Evolutionary conservation across 2,329 filamentous ascomycete species (phyloP).

Genomic region (Talaromyces piceae): DNA sequence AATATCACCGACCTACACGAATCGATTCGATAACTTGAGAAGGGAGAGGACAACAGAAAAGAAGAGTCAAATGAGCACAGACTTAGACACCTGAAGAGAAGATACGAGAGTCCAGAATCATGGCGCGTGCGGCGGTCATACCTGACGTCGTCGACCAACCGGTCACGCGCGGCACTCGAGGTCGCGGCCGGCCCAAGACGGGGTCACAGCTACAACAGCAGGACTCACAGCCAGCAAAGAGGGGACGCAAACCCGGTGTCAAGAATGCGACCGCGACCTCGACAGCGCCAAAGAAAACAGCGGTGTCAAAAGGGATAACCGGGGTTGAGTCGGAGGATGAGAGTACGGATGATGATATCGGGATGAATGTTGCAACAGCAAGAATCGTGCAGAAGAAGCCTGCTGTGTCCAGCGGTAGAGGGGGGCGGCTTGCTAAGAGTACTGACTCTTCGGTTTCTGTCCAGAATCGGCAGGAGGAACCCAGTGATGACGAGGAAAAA

Average conservation of each 20-base stretch:
- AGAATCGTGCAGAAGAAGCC: background rate
- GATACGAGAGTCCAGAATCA: background rate
- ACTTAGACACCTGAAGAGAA: no score
- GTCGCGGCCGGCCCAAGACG: conserved; percentile 1
- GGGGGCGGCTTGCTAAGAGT: conserved; percentile 4
- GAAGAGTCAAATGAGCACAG: no score
- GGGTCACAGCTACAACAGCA: background rate
- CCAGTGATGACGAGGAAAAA: background rate
- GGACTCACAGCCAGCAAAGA: conserved; percentile 3
- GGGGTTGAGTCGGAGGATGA: background rate
- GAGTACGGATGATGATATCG: conserved; percentile 6
- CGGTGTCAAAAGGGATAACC: background rate
- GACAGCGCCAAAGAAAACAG: conserved; percentile 2
- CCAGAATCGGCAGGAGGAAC: background rate
- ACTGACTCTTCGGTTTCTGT: background rate
- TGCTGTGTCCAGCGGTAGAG: background rate
- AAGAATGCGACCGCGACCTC: conserved; percentile 1
- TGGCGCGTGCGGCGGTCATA: conserved; percentile 12
- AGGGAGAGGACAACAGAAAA: no score
- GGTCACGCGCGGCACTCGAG: conserved; percentile 4
- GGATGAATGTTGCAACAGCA: background rate
- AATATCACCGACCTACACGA: no score
- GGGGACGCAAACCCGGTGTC: conserved; percentile 8
- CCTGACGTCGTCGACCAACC: conserved; percentile 5
- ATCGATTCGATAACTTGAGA: no score